Evolutionary conservation across 805 yeast species (phyloP).

Genomic region (Wickerhamiella allomyrinae): DNA sequence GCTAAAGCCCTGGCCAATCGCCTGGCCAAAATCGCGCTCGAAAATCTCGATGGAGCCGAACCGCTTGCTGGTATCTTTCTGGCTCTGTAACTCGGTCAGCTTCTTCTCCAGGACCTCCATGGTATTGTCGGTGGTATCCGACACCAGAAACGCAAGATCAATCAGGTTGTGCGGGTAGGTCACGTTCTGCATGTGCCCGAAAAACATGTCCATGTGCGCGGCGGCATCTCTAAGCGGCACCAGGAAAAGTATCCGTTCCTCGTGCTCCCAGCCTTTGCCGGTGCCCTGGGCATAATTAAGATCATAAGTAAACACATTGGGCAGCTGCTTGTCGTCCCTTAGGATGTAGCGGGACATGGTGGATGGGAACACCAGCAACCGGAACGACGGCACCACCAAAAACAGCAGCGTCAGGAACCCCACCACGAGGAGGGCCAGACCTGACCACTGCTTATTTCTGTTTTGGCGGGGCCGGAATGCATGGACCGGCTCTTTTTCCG

Average conservation of each 20-base stretch:
- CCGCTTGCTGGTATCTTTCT: conserved; percentile 48
- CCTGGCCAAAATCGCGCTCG: conserved; percentile 88
- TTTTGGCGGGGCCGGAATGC: neutral
- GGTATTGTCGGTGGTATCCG: conserved; percentile 83
- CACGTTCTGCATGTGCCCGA: conserved; percentile 61
- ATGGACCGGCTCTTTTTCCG: conserved; percentile 2
- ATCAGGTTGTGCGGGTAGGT: conserved; percentile 79
- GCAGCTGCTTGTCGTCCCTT: conserved; percentile 17
- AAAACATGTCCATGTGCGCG: conserved; percentile 78
- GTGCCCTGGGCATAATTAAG: conserved; percentile 50
- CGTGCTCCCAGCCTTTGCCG: conserved; percentile 62
- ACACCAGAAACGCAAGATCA: conserved; percentile 72
- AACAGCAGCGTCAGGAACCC: conserved; percentile 4
- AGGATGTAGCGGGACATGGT: conserved; percentile 7
- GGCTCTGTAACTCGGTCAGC: conserved; percentile 49
- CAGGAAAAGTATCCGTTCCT: conserved; percentile 67
- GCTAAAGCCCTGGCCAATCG: conserved; percentile 83
- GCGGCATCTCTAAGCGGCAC: conserved; percentile 92
- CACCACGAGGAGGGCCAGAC: conserved; percentile 6
- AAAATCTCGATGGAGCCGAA: conserved; percentile 64
- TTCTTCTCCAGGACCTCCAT: conserved; percentile 48
- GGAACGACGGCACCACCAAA: conserved; percentile 7
- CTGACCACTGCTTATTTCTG: conserved; percentile 1
- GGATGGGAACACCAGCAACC: conserved; percentile 5
- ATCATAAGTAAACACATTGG: conserved; percentile 55